Evolutionary conservation across 176 grass and related monocot species (phyloP), one percentile per base, ranked within the genome.

Genomic region (Bromus sterilis): DNA sequence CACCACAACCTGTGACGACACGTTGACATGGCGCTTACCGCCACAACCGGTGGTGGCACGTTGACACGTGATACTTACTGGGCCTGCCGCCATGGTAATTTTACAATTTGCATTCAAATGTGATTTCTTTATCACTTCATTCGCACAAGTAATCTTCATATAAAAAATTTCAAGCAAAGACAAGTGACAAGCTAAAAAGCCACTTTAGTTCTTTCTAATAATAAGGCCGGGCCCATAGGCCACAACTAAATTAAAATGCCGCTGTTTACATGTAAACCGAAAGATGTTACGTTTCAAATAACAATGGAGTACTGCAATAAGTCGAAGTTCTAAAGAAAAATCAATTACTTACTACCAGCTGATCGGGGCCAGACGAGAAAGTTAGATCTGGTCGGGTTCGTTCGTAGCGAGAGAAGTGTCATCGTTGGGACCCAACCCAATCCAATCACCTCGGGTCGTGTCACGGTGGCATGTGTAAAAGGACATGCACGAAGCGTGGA

Each of bases 381-480:
- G 32, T 42, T 42, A 58, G 23, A 56, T 86, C 21, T 56, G 67
- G 68, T 77, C 66, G 41, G 66, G 84, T 66, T 21, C n/a, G n/a
- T n/a, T n/a, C n/a, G n/a, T n/a, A n/a, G n/a, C n/a, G n/a, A n/a
- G n/a, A n/a, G n/a, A n/a, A n/a, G n/a, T n/a, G n/a, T n/a, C 15
- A 61, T 62, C 39, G 14, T 35, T 44, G 40, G 46, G 46, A 36
- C 34, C 16, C 62, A 49, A 75, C 71, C 12, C n/a, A 46, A 51
- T 6, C 57, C 69, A 74, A 78, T 49, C 37, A 26, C 39, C 21
- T 71, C 37, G 6, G 6, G 6, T 31, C 28, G 29, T 29, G 53
- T 83, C 61, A 12, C 6, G n/a, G 60, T 83, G 44, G 42, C 66
- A 77, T 41, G 33, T 79, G 41, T 6, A 34, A 59, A 78, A 60